Base-by-base conservation (phyloP, 805 yeast species). In the Hanseniaspora hatyaiensis region DNA sequence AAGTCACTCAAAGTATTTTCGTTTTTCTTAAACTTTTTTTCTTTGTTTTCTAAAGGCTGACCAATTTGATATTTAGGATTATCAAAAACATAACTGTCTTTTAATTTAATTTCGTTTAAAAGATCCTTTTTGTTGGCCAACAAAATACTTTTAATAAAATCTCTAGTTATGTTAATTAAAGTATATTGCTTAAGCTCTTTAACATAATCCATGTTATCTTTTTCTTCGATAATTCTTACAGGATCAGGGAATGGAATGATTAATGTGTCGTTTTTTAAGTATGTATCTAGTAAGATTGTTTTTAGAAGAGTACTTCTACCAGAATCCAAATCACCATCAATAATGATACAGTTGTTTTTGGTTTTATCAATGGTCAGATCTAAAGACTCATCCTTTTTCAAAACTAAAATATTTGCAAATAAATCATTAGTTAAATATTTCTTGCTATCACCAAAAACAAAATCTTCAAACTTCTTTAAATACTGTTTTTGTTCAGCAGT, bases 121-220 rank as follows among this genome's bases (percentile, higher is more conserved):
- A 63, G 34, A 2, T 57, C 62, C 34, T 58, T 59, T 55, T 58
- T 57, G 54, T 80, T 80, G 11, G 71, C 72, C 42, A 65, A 65
- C 39, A 64, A 58, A 31, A 76, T 63, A 59, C 75, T 77, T 52
- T 68, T 66, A 51, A 84, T 59, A 60, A 84, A 70, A 40, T 72
- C 70, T 57, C 32, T 36, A 4, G 49, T 44, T 3, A 37, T 30
- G 12, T 44, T 36, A 2, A 44, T 77, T 76, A 43, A 82, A 65
- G 58, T 69, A 74, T 89, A 82, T 81, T 50, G 89, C 95, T 64
- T 87, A 95, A 42, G 76, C 81, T 61, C 78, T 82, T 34, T 67
- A 15, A 22, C 20, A 8, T 23, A 30, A 24, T 44, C 31, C 13
- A 44, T 16, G 15, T 44, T 44, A 47, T 68, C 71, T 20, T 82